Base-by-base conservation (phyloP, 805 yeast species). In the Ascoidea tarda region DNA sequence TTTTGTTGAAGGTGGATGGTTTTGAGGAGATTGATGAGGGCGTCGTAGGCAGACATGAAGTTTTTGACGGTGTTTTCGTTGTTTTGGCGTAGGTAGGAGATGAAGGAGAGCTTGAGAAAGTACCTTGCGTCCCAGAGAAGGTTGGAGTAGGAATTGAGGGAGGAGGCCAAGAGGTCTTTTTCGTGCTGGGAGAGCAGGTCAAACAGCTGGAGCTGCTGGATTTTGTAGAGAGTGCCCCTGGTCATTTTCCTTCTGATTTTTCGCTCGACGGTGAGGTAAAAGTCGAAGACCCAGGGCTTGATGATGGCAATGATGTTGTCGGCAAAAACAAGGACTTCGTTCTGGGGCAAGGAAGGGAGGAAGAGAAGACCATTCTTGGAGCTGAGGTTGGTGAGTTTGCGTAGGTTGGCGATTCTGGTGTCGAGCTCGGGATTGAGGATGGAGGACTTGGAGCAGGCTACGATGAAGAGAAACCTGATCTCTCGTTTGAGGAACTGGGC, bases 11-110 rank as follows among this genome's bases (percentile, higher is more conserved):
- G 47, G 5, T 61, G 54, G 1, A 64, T 56, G 5, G 61, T 52
- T 46, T 65, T 70, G 32, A 74, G 64, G 14, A 72, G 58, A 47
- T 69, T 70, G 1, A 77, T 60, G 42, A 79, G 55, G 45, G 74
- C 66, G 52, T 78, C 82, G 59, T 81, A 81, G 0, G 81, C 72
- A 16, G 71, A 65, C 54, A 81, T 84, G 59, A 73, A 71, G 12
- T 71, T 61, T 54, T 74, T 77, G n/a, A 75, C 62, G 1, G 83
- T 71, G 16, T 67, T 62, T n/a, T 76, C 82, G 55, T 67, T 53
- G 57, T 71, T 69, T 57, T 72, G 73, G 54, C 71, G 69, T 55
- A 76, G 64, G 59, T 80, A 82, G 16, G 76, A 69, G 42, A 79
- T 62, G 4, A 72, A 63, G 0, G 80, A 82, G 42, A 70, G 63